Conservation (phyloP, 192 early-diverging fungal genomes). For the Coemansia asiatica region DNA sequence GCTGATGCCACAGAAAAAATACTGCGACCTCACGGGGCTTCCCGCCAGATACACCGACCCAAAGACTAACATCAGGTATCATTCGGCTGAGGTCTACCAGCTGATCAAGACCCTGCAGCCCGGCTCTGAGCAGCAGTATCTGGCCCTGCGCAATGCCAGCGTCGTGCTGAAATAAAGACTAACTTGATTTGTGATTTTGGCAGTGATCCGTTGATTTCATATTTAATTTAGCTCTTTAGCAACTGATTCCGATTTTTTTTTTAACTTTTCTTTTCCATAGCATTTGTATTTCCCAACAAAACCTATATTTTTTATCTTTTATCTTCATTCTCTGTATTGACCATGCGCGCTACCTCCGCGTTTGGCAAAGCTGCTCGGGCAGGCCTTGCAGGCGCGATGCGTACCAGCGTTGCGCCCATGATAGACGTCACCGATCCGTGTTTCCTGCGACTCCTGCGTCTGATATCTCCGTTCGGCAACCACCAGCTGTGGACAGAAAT, state of each 20-base stretch:
- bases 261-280: constrained; percentile 6
- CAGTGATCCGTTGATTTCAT: not conserved
- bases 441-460: constrained; percentile 63
- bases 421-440: constrained; percentile 71
- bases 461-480: constrained; percentile 63
- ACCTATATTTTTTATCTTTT: no score
- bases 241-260: no score
- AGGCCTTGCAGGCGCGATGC: constrained; percentile 10
- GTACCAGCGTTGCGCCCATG: constrained; percentile 73
- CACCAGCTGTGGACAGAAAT: constrained; percentile 72
- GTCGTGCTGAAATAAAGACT: constrained; percentile 63
- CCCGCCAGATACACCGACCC: constrained; percentile 86
- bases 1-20: constrained; percentile 79
- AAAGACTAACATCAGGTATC: constrained; percentile 79
- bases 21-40: constrained; percentile 88
- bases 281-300: no score
- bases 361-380: constrained; percentile 2
- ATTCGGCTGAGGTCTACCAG: constrained; percentile 80
- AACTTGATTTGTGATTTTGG: not conserved
- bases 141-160: constrained; percentile 75
- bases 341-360: not conserved
- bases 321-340: not conserved
- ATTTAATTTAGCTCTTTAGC: no score
- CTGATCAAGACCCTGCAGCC: constrained; percentile 69
- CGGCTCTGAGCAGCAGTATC: constrained; percentile 77